A percentile compares a stretch with the other conserved stretches of the same genome.
Conservation (phyloP, 805 yeast species). For the Sugiyamaella boreocaroliniensis region DNA sequence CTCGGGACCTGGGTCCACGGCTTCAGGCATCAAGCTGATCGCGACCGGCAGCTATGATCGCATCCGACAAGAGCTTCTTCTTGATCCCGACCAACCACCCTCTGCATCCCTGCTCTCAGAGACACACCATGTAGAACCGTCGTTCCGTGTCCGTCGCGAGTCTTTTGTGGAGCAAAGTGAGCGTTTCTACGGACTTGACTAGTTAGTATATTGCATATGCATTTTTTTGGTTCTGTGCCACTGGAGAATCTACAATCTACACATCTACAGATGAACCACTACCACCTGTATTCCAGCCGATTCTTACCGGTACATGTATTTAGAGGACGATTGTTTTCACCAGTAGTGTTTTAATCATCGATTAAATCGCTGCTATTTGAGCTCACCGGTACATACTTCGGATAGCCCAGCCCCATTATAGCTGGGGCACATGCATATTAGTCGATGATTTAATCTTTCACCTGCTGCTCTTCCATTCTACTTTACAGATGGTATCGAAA, state of each 20-base stretch:
- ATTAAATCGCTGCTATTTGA: no score
- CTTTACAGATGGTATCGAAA: conserved; percentile 31
- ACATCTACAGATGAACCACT: background rate
- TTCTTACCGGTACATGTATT: background rate
- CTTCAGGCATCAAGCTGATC: conserved; percentile 48
- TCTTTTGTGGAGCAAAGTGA: conserved; percentile 14
- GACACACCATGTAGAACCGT: background rate
- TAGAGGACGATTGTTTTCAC: background rate
- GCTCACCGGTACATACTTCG: background rate
- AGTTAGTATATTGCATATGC: background rate
- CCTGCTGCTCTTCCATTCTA: background rate
- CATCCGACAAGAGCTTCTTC: conserved; percentile 16
- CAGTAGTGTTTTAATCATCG: no score
- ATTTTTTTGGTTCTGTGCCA: background rate
- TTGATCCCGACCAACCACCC: background rate
- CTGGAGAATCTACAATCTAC: background rate
- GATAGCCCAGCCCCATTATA: no score
- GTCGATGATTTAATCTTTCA: no score
- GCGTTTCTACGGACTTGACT: conserved; percentile 12
- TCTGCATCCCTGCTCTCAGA: background rate
- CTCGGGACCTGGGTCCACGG: conserved; percentile 36
- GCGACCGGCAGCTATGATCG: conserved; percentile 51
- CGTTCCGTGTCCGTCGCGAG: conserved; percentile 12
- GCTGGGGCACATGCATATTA: no score
- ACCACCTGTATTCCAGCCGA: background rate